Conservation (phyloP, 2,329 filamentous ascomycete genomes). For the Fusarium oligoseptatum region DNA sequence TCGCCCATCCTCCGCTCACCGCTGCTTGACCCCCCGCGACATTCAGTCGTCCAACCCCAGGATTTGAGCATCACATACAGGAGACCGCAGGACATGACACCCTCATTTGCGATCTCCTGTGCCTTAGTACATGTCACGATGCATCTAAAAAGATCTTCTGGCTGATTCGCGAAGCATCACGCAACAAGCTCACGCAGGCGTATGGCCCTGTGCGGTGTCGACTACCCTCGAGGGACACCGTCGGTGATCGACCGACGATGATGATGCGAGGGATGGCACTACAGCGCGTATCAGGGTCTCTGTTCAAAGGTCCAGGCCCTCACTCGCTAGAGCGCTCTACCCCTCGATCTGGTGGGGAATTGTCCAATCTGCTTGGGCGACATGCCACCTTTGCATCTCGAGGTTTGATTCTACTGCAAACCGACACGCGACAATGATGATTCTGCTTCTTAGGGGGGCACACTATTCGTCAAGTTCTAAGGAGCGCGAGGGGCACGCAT, state of each 20-base stretch:
- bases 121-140: conserved; percentile 29
- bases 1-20: conserved; percentile 42
- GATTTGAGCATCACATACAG: conserved; percentile 39
- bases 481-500: conserved; percentile 15
- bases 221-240: conserved; percentile 12
- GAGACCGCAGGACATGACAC: conserved; percentile 14
- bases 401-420: conserved; percentile 20
- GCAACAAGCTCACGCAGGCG: conserved; percentile 6
- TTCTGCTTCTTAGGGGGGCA: conserved; percentile 7
- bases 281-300: conserved; percentile 22
- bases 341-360: conserved; percentile 48
- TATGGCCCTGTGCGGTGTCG: conserved; percentile 5
- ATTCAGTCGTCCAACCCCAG: conserved; percentile 22
- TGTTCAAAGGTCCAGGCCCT: conserved; percentile 7
- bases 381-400: conserved; percentile 45
- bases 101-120: conserved; percentile 8
- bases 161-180: conserved; percentile 21
- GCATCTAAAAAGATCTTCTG: conserved; percentile 7
- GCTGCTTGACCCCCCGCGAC: conserved; percentile 40
- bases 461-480: conserved; percentile 21
- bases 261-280: conserved; percentile 2
- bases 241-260: conserved; percentile 29
- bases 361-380: conserved; percentile 42
- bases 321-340: conserved; percentile 25
- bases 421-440: conserved; percentile 26